Evolutionary conservation across 2,329 filamentous ascomycete genomes (phyloP), one percentile per base, ranked within the genome.

Genomic region (Thelonectria olida): DNA sequence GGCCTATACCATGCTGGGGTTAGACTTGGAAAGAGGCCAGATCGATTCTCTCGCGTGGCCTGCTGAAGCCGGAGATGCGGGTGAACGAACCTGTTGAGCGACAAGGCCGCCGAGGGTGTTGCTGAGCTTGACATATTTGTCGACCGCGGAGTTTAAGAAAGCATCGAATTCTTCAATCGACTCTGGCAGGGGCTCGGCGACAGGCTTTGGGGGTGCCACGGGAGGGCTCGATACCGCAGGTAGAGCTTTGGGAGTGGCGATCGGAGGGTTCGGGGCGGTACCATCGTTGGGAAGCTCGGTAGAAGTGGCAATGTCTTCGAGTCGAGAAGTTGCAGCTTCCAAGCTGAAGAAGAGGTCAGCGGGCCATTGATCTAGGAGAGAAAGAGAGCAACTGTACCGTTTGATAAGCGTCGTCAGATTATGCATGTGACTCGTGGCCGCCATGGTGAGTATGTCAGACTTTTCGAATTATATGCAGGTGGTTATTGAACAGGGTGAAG

Each of bases 341-440:
- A 99, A 91, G 81, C 96, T 99, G 76, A 68, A 67, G 58, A 82
- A 74, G 61, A 75, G 60, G 79, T 88, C 77, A 88, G 86, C 73
- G 76, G 22, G 27, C 4, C 9, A 23, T 7, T 15, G 27, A 15
- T 22, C 8, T 17, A 5, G n/a, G 34, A 31, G 13, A 31, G n/a
- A 22, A 28, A 22, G 41, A 34, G 25, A 39, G 44, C 28, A 36
- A 53, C 44, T 39, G 72, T 87, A 98, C 96, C 96, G 89, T 87
- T 99, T 99, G 83, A 99, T 97, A 74, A 99, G 88, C 55, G 96
- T 99, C 34, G 93, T 96, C 65, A 99, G 83, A 77, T 97, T 98
- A 81, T 98, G 90, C 93, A 98, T 97, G 73, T 93, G 92, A 80
- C 86, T 92, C 65, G 88, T 82, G 69, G 89, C 88, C 68, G 90